Evolutionary conservation across 1,284 basidiomycete species (phyloP), one percentile per base, ranked within the genome.

Genomic region (Cerrena zonata): DNA sequence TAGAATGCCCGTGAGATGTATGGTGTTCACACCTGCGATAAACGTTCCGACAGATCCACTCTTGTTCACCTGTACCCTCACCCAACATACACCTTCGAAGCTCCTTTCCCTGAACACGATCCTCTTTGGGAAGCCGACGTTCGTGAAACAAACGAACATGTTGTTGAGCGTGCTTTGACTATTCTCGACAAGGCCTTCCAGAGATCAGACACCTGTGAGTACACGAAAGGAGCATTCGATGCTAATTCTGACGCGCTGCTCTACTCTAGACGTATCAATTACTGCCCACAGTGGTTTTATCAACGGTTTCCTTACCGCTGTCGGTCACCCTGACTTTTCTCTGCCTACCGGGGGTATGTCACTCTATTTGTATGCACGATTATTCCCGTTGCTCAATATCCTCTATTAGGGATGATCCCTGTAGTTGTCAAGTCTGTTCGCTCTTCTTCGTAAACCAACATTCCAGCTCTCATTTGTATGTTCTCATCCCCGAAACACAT

Each of bases 21-120:
- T 49, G 87, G 88, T 0, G 73, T 79, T 1, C 86, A 90, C 58
- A 87, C 84, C 0, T 91, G 88, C 61, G 89, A 91, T 62, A 77
- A 79, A 56, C 79, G 89, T 5, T 71, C 71, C 12, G 70, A 77
- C 0, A 71, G 75, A 49, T 73, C 80, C 0, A 74, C 77, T 46
- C 82, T 94, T 48, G 55, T 65, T 0, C 55, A 63, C 0, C 64
- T 73, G 1, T 92, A 87, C 48, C 52, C 57, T 1, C 53, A 58
- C 58, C 86, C 88, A 0, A 62, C 67, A 4, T 85, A 86, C 61
- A 56, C 47, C 1, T 80, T 92, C 51, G 89, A 93, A 59, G 63
- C 70, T 0, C 78, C 75, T 0, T 84, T 94, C 54, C 69, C 78
- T 0, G 91, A 94, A 61, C 71, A 82, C 21, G 91, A 94, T 63